Conservation (phyloP, 2,329 filamentous ascomycete genomes). For the Sclerotinia trifoliorum region DNA sequence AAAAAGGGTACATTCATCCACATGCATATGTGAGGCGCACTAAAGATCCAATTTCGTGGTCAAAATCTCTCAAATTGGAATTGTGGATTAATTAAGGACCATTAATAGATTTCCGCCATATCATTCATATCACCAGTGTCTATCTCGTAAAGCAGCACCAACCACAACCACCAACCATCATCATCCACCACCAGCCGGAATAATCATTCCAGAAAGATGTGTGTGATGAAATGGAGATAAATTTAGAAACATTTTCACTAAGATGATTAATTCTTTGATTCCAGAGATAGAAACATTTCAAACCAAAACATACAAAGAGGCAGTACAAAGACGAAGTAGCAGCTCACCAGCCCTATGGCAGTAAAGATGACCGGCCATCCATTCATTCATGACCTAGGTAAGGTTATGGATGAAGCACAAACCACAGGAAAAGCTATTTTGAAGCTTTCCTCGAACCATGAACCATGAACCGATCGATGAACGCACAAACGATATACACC, state of each 20-base stretch:
- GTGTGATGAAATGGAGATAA: conserved; percentile 9
- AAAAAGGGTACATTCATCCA: conserved; percentile 19
- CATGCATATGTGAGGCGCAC: conserved; percentile 20
- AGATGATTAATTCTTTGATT: not conserved
- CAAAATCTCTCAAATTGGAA: conserved; percentile 19
- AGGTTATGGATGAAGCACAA: conserved; percentile 2
- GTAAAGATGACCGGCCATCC: conserved; percentile 1
- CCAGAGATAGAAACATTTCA: conserved; percentile 16
- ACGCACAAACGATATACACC: not conserved
- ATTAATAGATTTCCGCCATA: conserved; percentile 32
- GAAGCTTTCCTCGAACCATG: conserved; percentile 10
- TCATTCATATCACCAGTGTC: conserved; percentile 11
- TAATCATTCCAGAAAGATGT: conserved; percentile 16
- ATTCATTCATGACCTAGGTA: not conserved
- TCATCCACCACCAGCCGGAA: conserved; percentile 27
- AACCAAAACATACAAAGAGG: not conserved
- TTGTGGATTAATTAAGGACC: conserved; percentile 33
- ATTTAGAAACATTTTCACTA: conserved; percentile 21
- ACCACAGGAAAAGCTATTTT: conserved; percentile 7
- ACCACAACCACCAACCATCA: conserved; percentile 24
- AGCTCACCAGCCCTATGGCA: conserved; percentile 17
- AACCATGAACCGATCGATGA: conserved; percentile 10
- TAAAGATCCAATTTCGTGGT: conserved; percentile 23
- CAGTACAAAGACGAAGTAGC: not conserved
- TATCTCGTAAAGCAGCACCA: conserved; percentile 29